Evolutionary conservation across 78 protist species (phyloP), one percentile per base, ranked within the genome.

Genomic region (Diacronema lutheri): DNA sequence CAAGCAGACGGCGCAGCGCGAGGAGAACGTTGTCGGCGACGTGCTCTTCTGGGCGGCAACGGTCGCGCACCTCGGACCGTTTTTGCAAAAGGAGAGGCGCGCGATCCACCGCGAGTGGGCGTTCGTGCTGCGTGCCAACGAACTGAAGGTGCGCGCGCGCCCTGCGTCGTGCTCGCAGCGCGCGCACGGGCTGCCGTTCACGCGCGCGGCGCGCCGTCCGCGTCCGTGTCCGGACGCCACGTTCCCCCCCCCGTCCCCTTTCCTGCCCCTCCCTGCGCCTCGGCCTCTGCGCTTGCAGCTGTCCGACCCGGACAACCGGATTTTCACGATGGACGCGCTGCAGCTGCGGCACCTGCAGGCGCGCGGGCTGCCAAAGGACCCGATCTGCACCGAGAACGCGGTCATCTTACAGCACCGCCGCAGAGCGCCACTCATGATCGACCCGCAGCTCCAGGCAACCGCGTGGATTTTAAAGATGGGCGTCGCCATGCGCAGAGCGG

Each of bases 351-450:
- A 88, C 20, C 13, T 96, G 98, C 62, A 74, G 40, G 46, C 82
- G 33, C 88, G 94, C 44, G 97, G 96, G 14, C 94, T 96, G 23
- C 96, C 98, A 38, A 26, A 92, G 35, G 98, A 96, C 83, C 90
- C 92, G 11, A 89, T 93, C 20, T 89, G 93, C 31, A 21, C 93
- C 31, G 96, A 96, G 89, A 96, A 96, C 89, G 98, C 94, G 12
- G 89, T 84, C 31, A 90, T 90, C 58, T 0, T 79, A 20, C 16
- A 55, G 19, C 5, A 13, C 62, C 69, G 91, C n/a, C 78, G 44
- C 66, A 94, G 97, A n/a, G 90, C 91, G 93, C 96, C 98, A 40
- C 93, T 96, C 44, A 78, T 94, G 58, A 87, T 96, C 55, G 98
- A 96, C 74, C 98, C 98, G 60, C 98, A 96, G 93, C 89, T 90